A percentile compares a stretch with the other conserved stretches of the same genome.
These are phyloP conservation scores for Penicillium sp. DNA, from an alignment of 2,329 filamentous ascomycete genomes.

Conservation along the genomic window DNA sequence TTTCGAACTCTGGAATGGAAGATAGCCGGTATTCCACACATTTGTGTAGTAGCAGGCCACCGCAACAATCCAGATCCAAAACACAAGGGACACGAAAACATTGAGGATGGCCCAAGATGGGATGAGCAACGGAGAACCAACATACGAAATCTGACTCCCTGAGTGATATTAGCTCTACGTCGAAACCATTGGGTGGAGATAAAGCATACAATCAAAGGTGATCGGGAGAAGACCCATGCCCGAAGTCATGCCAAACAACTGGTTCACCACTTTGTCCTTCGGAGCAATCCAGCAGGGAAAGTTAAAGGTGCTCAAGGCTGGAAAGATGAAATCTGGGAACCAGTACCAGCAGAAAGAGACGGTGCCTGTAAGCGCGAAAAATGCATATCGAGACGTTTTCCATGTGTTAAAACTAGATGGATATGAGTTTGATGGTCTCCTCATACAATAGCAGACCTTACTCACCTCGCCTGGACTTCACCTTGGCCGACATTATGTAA, in stretches of 20 bases:
- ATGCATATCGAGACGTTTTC: conserved; percentile 36
- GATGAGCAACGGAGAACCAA: conserved; percentile 57
- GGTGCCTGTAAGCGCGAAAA: conserved; percentile 20
- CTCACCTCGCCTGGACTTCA: conserved; percentile 38
- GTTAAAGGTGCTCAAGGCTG: conserved; percentile 30
- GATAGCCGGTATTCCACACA: conserved; percentile 18
- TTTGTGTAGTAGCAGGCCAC: conserved; percentile 54
- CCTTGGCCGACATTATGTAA: conserved; percentile 62
- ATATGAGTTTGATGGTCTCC: conserved; percentile 31
- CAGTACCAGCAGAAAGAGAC: conserved; percentile 30
- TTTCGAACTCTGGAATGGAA: conserved; percentile 26
- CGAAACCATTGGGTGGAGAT: too few relatives aligned
- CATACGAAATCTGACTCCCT: conserved; percentile 30
- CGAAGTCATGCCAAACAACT: conserved; percentile 29
- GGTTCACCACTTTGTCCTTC: conserved; percentile 27
- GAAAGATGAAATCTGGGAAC: conserved; percentile 33
- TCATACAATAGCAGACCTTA: conserved; percentile 18
- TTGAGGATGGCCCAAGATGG: conserved; percentile 71
- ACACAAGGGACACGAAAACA: conserved; percentile 63
- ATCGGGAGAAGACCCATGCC: conserved; percentile 32
- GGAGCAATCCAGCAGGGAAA: conserved; percentile 33
- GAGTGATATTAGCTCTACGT: background rate
- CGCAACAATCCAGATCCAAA: conserved; percentile 61
- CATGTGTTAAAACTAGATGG: conserved; percentile 39
- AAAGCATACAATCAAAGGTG: conserved; percentile 44